Evolutionary conservation across 768 basidiomycete genomes (phyloP).

Genomic region (Coprinopsis cinerea): DNA sequence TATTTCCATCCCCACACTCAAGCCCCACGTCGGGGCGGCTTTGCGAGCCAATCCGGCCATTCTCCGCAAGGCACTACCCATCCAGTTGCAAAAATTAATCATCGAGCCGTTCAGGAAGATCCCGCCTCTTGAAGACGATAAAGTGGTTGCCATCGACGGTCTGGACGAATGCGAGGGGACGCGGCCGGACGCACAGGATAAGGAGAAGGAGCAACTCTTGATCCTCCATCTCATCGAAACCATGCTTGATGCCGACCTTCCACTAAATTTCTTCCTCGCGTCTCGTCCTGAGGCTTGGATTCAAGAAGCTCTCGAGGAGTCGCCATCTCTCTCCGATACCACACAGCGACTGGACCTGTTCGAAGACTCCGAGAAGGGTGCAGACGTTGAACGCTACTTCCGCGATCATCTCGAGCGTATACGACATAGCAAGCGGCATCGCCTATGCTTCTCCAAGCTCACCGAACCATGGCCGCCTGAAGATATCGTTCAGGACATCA

Average conservation of each 20-base stretch:
- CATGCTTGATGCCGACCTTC: background rate
- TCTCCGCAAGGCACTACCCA: background rate
- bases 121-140: background rate
- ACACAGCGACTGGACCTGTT: background rate
- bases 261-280: background rate
- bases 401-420: background rate
- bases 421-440: background rate
- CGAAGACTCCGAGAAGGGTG: background rate
- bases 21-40: background rate
- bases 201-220: background rate
- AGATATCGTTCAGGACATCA: background rate
- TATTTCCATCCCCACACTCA: background rate
- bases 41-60: conserved; percentile 1
- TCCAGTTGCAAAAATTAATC: conserved; percentile 8
- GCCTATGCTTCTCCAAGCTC: background rate
- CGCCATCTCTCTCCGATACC: background rate
- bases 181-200: background rate
- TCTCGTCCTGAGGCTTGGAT: conserved; percentile 3
- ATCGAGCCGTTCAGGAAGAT: conserved; percentile 3
- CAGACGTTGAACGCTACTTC: background rate
- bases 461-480: conserved; percentile 1
- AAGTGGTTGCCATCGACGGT: conserved; percentile 7
- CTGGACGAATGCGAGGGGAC: conserved; percentile 8
- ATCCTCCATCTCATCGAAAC: background rate
- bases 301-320: no score